Conservation (phyloP, 495 filamentous ascomycete species). For the Penicillium lividum region DNA sequence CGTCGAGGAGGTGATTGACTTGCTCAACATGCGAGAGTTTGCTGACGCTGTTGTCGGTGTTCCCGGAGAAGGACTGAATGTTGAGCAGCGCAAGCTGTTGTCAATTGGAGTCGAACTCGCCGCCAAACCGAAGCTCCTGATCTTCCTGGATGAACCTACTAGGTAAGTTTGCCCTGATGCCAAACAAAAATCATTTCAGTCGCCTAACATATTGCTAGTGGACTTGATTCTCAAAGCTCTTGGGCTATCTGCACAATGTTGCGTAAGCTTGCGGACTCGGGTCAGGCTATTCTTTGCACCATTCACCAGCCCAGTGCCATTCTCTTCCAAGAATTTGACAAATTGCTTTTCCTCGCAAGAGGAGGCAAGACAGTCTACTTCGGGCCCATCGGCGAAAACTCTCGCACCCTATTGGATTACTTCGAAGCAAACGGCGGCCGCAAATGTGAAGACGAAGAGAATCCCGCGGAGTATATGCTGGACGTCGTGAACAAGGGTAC, state of each 20-base stretch:
- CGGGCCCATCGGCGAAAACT: slow-evolving; percentile 76
- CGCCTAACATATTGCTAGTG: slow-evolving; percentile 42
- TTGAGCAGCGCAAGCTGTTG: slow-evolving; percentile 71
- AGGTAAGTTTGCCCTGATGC: too few relatives aligned
- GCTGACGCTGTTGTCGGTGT: background rate
- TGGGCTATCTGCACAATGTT: slow-evolving; percentile 81
- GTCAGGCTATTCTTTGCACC: slow-evolving; percentile 86
- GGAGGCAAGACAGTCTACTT: slow-evolving; percentile 69
- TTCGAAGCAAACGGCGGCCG: slow-evolving; percentile 72
- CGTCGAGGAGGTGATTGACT: background rate
- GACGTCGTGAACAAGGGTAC: slow-evolving; percentile 46
- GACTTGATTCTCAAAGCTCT: slow-evolving; percentile 81
- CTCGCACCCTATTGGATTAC: slow-evolving; percentile 65
- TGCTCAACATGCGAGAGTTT: background rate
- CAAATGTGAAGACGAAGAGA: slow-evolving; percentile 68
- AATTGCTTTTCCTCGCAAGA: slow-evolving; percentile 67
- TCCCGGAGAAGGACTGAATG: slow-evolving; percentile 3
- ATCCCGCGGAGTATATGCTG: slow-evolving; percentile 89
- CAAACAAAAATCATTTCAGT: too few relatives aligned
- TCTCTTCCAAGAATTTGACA: slow-evolving; percentile 89
- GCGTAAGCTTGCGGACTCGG: slow-evolving; percentile 77
- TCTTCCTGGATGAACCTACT: slow-evolving; percentile 85
- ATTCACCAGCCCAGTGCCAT: slow-evolving; percentile 93
- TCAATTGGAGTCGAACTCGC: slow-evolving; percentile 89
- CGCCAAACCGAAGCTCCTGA: slow-evolving; percentile 76